Conservation (phyloP, 495 filamentous ascomycete species). For the Penicillium lividum region DNA sequence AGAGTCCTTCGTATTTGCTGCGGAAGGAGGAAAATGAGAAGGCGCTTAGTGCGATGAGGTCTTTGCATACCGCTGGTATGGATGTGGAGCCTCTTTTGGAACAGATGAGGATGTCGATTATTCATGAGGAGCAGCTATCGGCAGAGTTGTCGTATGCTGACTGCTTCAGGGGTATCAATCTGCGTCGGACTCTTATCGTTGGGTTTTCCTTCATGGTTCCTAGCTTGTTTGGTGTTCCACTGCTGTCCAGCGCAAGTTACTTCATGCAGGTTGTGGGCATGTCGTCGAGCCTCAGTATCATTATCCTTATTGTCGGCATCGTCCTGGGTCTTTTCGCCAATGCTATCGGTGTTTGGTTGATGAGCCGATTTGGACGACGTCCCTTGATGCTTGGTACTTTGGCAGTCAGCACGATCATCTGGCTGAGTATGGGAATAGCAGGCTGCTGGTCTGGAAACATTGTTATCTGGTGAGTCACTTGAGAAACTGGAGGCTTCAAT, state of each 20-base stretch:
- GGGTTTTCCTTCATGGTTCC: slow-evolving; percentile 38
- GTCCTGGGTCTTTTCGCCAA: slow-evolving; percentile 31
- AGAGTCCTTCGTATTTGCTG: slow-evolving; percentile 23
- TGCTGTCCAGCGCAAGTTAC: slow-evolving; percentile 35
- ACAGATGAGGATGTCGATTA: slow-evolving; percentile 23
- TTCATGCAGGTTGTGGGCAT: slow-evolving; percentile 39
- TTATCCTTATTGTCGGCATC: slow-evolving; percentile 33
- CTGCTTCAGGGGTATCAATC: slow-evolving; percentile 44
- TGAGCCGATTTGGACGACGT: slow-evolving; percentile 28
- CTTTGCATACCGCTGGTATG: slow-evolving; percentile 9
- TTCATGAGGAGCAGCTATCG: slow-evolving; percentile 21
- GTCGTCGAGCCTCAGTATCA: slow-evolving; percentile 26
- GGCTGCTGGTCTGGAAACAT: slow-evolving; percentile 29
- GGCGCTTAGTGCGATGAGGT: slow-evolving; percentile 11
- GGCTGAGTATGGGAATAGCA: slow-evolving; percentile 35
- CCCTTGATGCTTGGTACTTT: slow-evolving; percentile 25
- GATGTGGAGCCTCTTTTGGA: slow-evolving; percentile 10
- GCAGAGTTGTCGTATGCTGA: slow-evolving; percentile 37
- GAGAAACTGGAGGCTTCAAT: too few relatives aligned
- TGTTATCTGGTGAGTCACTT: slow-evolving; percentile 29
- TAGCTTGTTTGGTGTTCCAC: slow-evolving; percentile 29
- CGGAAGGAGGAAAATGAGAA: slow-evolving; percentile 15
- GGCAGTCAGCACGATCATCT: slow-evolving; percentile 21
- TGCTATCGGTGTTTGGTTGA: slow-evolving; percentile 27
- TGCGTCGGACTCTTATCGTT: slow-evolving; percentile 50